phyloP scores from a whole-genome alignment of 106 monocot genomes.

The Dendrobium chrysotoxum region DNA sequence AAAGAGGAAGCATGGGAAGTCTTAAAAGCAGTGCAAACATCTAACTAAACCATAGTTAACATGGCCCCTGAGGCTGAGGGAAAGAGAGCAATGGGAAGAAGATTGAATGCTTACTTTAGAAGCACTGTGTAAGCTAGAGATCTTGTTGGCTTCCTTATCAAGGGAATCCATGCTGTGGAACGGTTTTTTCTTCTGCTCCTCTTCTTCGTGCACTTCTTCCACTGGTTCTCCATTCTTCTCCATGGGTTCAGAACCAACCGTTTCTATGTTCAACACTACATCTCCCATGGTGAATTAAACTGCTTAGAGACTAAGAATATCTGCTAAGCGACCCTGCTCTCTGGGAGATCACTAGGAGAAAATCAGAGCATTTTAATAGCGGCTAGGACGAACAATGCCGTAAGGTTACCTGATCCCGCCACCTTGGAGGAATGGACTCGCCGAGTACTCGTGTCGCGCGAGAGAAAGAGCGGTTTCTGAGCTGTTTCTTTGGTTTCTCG shows the following conservation, averaged over 20 bases:
- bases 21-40: too few species aligned
- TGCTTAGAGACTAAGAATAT: too few species aligned
- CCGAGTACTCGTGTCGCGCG: too few species aligned
- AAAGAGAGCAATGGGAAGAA: not conserved
- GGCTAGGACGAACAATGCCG: too few species aligned
- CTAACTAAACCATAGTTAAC: not conserved
- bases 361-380: too few species aligned
- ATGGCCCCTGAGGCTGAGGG: not conserved
- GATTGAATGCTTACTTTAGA: not conserved
- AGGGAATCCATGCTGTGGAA: not conserved
- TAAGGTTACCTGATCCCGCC: too few species aligned
- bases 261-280: not conserved
- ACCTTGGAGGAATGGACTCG: too few species aligned
- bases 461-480: too few species aligned
- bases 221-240: not conserved
- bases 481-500: too few species aligned
- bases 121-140: not conserved
- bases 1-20: not conserved
- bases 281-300: too few species aligned
- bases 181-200: not conserved
- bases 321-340: too few species aligned
- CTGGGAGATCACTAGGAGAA: too few species aligned
- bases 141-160: not conserved
- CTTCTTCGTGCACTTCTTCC: not conserved
- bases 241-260: not conserved